A percentile compares a stretch with the other conserved stretches of the same genome.
Conservation (phyloP, 2,329 filamentous ascomycete genomes). For the Colletotrichum falcatum region DNA sequence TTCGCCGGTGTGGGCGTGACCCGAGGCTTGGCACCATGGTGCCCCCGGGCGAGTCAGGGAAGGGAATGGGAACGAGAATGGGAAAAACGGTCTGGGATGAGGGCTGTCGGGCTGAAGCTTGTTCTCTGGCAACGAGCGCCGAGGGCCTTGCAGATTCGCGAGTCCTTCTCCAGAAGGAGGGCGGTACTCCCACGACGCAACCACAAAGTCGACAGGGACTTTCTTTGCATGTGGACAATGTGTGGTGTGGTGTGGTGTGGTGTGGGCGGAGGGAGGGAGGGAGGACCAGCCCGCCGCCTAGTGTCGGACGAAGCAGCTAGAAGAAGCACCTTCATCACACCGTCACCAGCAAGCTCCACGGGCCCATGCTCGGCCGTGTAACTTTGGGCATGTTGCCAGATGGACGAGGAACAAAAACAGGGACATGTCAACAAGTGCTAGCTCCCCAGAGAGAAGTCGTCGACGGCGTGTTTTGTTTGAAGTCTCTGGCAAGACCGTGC, state of each 20-base stretch:
- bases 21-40: slow-evolving; percentile 30
- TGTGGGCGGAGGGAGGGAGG: too few relatives aligned
- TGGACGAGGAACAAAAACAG: not conserved
- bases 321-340: slow-evolving; percentile 23
- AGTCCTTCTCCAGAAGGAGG: slow-evolving; percentile 3
- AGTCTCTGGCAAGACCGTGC: not conserved
- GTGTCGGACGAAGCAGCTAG: slow-evolving; percentile 36
- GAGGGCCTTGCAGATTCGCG: slow-evolving; percentile 16
- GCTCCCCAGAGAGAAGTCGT: not conserved
- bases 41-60: slow-evolving; percentile 24
- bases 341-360: not conserved
- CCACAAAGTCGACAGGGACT: slow-evolving; percentile 13
- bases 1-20: slow-evolving; percentile 11
- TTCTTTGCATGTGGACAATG: slow-evolving; percentile 36
- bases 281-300: slow-evolving; percentile 16
- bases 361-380: not conserved
- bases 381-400: not conserved
- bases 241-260: not conserved
- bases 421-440: slow-evolving; percentile 7
- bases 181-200: not conserved
- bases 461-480: slow-evolving; percentile 3
- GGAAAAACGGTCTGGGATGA: slow-evolving; percentile 23
- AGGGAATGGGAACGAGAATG: slow-evolving; percentile 7
- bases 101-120: slow-evolving; percentile 37
- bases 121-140: slow-evolving; percentile 22